These are phyloP conservation scores for Monoraphidium neglectum DNA, from an alignment of 139 green algal species.

Conservation along the genomic window DNA sequence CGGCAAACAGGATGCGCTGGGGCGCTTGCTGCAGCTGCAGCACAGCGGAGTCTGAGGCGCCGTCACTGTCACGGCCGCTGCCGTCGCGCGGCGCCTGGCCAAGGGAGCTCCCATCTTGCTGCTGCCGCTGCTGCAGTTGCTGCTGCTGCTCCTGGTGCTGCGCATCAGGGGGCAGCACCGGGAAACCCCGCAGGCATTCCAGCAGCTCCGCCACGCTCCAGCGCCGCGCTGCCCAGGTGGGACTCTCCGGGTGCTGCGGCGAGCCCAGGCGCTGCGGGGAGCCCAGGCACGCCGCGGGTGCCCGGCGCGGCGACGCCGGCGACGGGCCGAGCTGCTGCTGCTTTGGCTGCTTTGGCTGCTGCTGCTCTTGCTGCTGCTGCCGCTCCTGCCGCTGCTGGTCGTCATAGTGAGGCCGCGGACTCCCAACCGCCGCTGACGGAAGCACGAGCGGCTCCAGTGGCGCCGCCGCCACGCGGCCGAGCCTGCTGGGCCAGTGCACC, in stretches of 20 bases:
- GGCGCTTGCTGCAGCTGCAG: neutral
- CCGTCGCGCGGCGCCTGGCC: neutral
- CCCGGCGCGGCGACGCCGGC: no score
- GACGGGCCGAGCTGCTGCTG: no score
- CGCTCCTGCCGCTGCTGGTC: neutral
- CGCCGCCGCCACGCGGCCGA: neutral
- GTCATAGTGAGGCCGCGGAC: no score
- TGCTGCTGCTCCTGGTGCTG: constrained; percentile 17
- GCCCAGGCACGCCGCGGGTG: no score
- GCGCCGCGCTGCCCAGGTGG: constrained; percentile 5
- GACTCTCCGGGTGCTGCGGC: constrained; percentile 6
- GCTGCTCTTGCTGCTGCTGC: neutral
- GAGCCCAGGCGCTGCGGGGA: no score
- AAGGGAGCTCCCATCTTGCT: no score
- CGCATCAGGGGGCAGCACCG: neutral
- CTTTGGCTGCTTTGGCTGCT: neutral
- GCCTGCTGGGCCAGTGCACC: neutral
- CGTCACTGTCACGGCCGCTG: neutral
- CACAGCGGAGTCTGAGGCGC: neutral
- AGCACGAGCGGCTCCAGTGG: neutral
- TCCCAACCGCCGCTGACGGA: neutral
- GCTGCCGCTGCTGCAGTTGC: no score
- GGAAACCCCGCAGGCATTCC: neutral
- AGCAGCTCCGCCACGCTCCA: constrained; percentile 14
- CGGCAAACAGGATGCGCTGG: neutral